Evolutionary conservation across 257 asterid species (phyloP), one percentile per base, ranked within the genome.

Genomic region (Linaria vulgaris): DNA sequence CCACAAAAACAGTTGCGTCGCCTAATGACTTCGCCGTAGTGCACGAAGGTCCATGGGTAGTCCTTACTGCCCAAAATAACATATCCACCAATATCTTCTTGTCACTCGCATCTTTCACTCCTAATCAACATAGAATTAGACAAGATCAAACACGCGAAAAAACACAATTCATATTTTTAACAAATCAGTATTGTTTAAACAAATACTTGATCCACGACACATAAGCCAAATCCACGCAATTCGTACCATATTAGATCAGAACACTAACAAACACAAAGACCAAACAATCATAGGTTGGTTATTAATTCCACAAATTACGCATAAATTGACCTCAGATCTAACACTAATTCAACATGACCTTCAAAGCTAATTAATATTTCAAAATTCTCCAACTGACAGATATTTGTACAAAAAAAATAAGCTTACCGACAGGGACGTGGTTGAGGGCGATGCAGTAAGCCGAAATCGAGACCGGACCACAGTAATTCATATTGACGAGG

Each of bases 391-490:
- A n/a, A 64, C 3, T 27, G n/a, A n/a, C 21, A 34, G 5, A 3
- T 0, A n/a, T n/a, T n/a, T n/a, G n/a, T n/a, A n/a, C n/a, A n/a
- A n/a, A 0, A 47, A 5, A 46, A 0, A 31, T 12, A 21, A 16
- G 14, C 34, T 25, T 74, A 83, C 95, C 91, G 24, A 87, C 86
- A 0, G 95, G 95, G 15, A 87, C 89, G 49, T 87, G 95, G 66
- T 84, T 84, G 46, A 87, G 88, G 17, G 91, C 82, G 70, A 84
- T 84, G 52, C 95, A 91, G 49, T 84, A 82, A 20, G 92, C 92
- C 25, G 84, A 76, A 58, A 84, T 73, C 12, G 92, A 80, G 50
- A 77, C 77, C 4, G 92, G 89, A n/a, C 88, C 89, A 57, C 83
- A 75, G 20, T 84, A 87, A 25, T 84, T 87, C 78, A 82, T 77